Conservation (phyloP, 345 rosid species). For the Turritis glabra region DNA sequence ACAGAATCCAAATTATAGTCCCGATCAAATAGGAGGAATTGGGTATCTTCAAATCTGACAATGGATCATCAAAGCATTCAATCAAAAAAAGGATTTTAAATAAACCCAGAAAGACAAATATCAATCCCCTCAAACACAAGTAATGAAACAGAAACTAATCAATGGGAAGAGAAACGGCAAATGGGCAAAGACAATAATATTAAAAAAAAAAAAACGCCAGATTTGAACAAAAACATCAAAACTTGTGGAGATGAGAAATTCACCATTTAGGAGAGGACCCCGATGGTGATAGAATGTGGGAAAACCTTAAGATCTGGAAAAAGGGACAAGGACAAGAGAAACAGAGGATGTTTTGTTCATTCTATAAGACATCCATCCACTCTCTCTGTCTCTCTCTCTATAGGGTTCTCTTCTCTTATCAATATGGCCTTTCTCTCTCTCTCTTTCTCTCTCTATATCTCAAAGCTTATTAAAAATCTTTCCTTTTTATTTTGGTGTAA, state of each 20-base stretch:
- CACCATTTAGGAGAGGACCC: slow-evolving; percentile 67
- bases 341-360: slow-evolving; percentile 63
- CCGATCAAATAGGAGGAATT: slow-evolving; percentile 50
- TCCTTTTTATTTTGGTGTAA: slow-evolving; percentile 47
- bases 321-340: slow-evolving; percentile 52
- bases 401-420: slow-evolving; percentile 41
- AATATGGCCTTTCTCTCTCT: slow-evolving; percentile 32
- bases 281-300: slow-evolving; percentile 53
- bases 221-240: slow-evolving; percentile 16
- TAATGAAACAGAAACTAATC: slow-evolving; percentile 9
- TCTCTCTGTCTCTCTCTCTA: slow-evolving; percentile 37
- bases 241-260: slow-evolving; percentile 31
- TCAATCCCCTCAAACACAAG: slow-evolving; percentile 2
- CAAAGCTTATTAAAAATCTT: slow-evolving; percentile 53
- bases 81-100: slow-evolving; percentile 1
- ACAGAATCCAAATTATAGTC: slow-evolving; percentile 58
- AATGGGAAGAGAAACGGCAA: slow-evolving; percentile 40
- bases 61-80: slow-evolving; percentile 50
- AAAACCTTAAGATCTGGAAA: slow-evolving; percentile 75
- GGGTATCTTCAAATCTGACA: slow-evolving; percentile 59
- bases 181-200: slow-evolving; percentile 17
- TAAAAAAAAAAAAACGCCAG: not conserved
- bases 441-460: slow-evolving; percentile 39
- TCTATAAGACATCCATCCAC: slow-evolving; percentile 40
- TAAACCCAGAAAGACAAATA: slow-evolving; percentile 9